Conservation (phyloP, 2,329 filamentous ascomycete genomes). For the Lecanicillium sp. region DNA sequence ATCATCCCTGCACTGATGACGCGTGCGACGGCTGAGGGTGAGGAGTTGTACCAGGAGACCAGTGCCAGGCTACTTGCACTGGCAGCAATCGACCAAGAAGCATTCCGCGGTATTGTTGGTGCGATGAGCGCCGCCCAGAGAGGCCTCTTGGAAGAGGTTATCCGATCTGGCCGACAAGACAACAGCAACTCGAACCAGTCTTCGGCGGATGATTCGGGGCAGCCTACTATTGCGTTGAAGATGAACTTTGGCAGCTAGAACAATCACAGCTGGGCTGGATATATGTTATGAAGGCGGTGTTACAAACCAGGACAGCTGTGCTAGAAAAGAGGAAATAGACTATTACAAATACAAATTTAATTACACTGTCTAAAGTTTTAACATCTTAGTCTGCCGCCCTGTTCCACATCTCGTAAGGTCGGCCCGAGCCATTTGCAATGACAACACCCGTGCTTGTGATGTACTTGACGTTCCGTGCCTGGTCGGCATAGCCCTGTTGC, state of each 20-base stretch:
- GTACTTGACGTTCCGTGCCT: neutral
- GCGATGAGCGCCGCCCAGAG: slow-evolving; percentile 64
- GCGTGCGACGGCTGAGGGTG: slow-evolving; percentile 59
- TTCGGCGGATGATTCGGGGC: slow-evolving; percentile 36
- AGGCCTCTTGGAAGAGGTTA: slow-evolving; percentile 71
- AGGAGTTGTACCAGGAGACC: slow-evolving; percentile 60
- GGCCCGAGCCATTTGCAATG: slow-evolving; percentile 1
- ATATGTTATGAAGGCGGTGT: neutral
- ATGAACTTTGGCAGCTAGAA: slow-evolving; percentile 69
- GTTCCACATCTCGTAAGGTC: neutral
- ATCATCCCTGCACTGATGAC: slow-evolving; percentile 71
- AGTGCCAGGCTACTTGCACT: slow-evolving; percentile 73
- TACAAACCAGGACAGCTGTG: neutral
- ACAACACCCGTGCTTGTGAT: neutral
- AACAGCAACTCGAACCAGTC: slow-evolving; percentile 30
- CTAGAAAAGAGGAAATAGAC: too few species aligned
- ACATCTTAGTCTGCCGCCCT: neutral
- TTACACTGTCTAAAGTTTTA: too few species aligned
- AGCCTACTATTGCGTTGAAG: slow-evolving; percentile 85
- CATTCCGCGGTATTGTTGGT: slow-evolving; percentile 68
- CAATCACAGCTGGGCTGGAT: neutral
- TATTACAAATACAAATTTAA: too few species aligned
- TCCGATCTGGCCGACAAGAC: slow-evolving; percentile 54
- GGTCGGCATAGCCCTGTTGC: neutral
- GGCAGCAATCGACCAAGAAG: slow-evolving; percentile 62